These are phyloP conservation scores for Zymoseptoria ardabiliae DNA, from an alignment of 2,329 filamentous ascomycete genomes.

Conservation along the genomic window DNA sequence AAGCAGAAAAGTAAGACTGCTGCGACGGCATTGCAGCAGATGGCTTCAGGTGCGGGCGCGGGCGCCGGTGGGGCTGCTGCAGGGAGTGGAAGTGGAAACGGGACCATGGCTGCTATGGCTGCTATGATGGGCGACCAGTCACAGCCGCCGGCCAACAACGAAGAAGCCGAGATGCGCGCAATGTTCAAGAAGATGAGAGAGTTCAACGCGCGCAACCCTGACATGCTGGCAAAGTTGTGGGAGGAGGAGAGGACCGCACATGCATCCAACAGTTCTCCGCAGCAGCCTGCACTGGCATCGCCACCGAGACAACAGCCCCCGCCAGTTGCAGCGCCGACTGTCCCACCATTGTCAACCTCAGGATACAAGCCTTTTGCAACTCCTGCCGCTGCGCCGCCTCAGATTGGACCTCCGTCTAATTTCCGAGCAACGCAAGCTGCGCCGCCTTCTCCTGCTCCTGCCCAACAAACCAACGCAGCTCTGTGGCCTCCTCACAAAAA, in stretches of 20 bases:
- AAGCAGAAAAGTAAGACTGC: slow-evolving; percentile 24
- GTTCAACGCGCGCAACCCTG: slow-evolving; percentile 49
- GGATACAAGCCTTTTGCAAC: neutral
- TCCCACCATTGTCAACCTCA: neutral
- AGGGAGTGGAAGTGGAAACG: slow-evolving; percentile 4
- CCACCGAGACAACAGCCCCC: slow-evolving; percentile 1
- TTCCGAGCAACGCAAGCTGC: neutral
- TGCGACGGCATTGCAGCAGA: slow-evolving; percentile 22
- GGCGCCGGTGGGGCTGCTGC: slow-evolving; percentile 8
- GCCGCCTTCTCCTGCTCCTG: neutral
- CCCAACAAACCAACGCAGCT: slow-evolving; percentile 22
- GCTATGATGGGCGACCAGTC: slow-evolving; percentile 15
- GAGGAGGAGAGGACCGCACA: slow-evolving; percentile 44
- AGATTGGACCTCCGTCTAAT: neutral
- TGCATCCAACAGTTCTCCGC: slow-evolving; percentile 5
- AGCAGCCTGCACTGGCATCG: slow-evolving; percentile 8
- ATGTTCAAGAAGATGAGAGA: slow-evolving; percentile 54
- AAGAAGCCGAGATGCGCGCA: slow-evolving; percentile 46
- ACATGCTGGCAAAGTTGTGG: slow-evolving; percentile 48
- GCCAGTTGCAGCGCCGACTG: neutral
- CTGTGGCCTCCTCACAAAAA: slow-evolving; percentile 49
- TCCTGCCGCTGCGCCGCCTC: neutral
- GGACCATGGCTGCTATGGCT: slow-evolving; percentile 10
- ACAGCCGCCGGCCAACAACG: slow-evolving; percentile 27
- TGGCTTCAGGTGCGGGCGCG: slow-evolving; percentile 13